Evolutionary conservation across 805 yeast species (phyloP).

Genomic region (Blastobotrys peoriensis): DNA sequence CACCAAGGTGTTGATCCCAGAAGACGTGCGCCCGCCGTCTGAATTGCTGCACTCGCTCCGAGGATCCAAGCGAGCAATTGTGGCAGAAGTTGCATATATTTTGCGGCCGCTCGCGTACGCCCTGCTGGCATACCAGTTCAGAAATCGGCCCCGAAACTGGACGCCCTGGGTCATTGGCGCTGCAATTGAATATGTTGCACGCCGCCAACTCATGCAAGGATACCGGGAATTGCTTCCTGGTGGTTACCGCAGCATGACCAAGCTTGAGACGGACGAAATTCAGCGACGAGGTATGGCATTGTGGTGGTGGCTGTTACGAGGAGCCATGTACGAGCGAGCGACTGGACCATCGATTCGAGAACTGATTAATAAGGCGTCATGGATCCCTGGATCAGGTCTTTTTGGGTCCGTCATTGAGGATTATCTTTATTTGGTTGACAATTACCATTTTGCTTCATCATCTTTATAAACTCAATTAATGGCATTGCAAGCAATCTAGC

Average conservation of each 20-base stretch:
- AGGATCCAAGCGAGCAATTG: slow-evolving; percentile 13
- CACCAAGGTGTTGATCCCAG: slow-evolving; percentile 26
- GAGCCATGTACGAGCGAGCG: slow-evolving; percentile 30
- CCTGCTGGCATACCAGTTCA: slow-evolving; percentile 22
- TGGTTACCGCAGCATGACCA: slow-evolving; percentile 23
- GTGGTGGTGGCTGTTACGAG: slow-evolving; percentile 37
- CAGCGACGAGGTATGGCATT: slow-evolving; percentile 24
- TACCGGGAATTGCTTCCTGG: slow-evolving; percentile 20
- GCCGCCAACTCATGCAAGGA: slow-evolving; percentile 23
- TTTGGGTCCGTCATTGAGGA: slow-evolving; percentile 32
- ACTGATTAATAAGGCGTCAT: slow-evolving; percentile 21
- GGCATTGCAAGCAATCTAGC: too few relatives aligned
- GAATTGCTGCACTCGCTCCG: slow-evolving; percentile 27
- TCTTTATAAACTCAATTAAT: slow-evolving; percentile 6
- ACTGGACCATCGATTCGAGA: slow-evolving; percentile 29
- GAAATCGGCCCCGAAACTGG: slow-evolving; percentile 28
- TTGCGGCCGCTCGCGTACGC: slow-evolving; percentile 36
- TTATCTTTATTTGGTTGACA: slow-evolving; percentile 34
- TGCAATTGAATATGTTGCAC: slow-evolving; percentile 28
- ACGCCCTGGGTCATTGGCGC: slow-evolving; percentile 37
- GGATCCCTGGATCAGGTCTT: slow-evolving; percentile 30
- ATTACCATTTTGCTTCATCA: slow-evolving; percentile 30
- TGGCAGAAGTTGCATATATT: slow-evolving; percentile 32
- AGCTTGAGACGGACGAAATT: slow-evolving; percentile 30
- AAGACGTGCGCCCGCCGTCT: slow-evolving; percentile 28